Conservation (phyloP, 1,139 yeast species). For the Protomyces inundatus region DNA sequence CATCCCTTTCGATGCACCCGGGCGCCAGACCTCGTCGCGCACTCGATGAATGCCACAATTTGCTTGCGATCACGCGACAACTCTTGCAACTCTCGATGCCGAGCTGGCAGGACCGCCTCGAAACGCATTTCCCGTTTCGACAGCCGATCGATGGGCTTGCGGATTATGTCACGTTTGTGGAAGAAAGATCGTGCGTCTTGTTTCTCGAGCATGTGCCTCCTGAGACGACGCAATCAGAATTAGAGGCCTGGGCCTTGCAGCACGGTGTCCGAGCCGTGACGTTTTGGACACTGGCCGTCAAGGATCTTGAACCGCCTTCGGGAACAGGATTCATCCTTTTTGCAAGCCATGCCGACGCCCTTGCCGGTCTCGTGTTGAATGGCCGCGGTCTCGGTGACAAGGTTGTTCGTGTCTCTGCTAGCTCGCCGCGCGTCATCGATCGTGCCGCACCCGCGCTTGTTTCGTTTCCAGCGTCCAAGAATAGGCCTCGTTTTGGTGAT, state of each 20-base stretch:
- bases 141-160: constrained; percentile 69
- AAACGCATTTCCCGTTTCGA: constrained; percentile 50
- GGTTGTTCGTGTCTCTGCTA: constrained; percentile 79
- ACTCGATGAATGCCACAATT: constrained; percentile 42
- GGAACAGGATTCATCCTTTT: constrained; percentile 82
- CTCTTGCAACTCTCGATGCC: constrained; percentile 48
- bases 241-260: constrained; percentile 87
- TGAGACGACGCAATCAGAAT: constrained; percentile 84
- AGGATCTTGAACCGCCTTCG: constrained; percentile 48
- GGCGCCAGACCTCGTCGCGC: constrained; percentile 41
- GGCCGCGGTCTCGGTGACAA: constrained; percentile 73
- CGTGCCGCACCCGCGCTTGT: constrained; percentile 73
- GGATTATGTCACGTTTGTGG: constrained; percentile 62
- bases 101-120: constrained; percentile 42
- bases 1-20: not conserved
- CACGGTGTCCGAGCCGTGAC: constrained; percentile 82
- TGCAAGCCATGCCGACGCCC: constrained; percentile 78
- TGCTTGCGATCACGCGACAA: constrained; percentile 48
- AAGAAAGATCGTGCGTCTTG: constrained; percentile 72
- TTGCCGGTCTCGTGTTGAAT: constrained; percentile 68
- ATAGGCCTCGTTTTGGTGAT: constrained; percentile 93
- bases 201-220: constrained; percentile 70
- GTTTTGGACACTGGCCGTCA: constrained; percentile 73
- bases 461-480: constrained; percentile 75
- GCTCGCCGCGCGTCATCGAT: constrained; percentile 69